These are phyloP conservation scores for Theileria sp. DNA, from an alignment of 169 alveolate genomes.

Conservation along the genomic window DNA sequence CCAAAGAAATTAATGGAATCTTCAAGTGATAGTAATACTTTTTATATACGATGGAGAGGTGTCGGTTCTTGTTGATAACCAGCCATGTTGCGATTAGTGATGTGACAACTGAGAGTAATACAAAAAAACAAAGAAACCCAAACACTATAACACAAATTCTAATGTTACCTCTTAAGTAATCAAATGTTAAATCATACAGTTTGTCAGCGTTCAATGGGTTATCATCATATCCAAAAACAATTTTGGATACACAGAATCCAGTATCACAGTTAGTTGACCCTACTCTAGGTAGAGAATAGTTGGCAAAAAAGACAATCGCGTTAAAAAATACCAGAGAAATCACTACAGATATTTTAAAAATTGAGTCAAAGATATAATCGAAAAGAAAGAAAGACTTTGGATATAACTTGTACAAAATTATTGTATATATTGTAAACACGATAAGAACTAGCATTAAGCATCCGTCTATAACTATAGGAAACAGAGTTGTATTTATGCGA, in stretches of 20 bases:
- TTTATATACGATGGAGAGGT: constrained; percentile 5
- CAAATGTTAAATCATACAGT: neutral
- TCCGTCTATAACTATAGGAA: neutral
- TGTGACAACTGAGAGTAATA: constrained; percentile 3
- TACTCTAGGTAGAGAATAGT: constrained; percentile 26
- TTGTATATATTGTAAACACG: constrained; percentile 20
- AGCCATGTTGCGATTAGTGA: constrained; percentile 14
- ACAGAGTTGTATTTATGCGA: constrained; percentile 8
- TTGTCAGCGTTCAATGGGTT: neutral
- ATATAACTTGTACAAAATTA: constrained; percentile 14
- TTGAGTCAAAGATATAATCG: constrained; percentile 28
- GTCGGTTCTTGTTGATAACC: constrained; percentile 14
- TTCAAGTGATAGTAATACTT: constrained; percentile 18
- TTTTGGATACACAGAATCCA: constrained; percentile 26
- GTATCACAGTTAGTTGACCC: neutral
- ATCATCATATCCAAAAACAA: constrained; percentile 29
- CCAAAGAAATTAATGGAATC: constrained; percentile 8
- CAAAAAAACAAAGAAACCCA: constrained; percentile 23
- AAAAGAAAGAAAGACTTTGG: constrained; percentile 16
- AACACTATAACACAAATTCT: neutral
- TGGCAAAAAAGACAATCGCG: constrained; percentile 6
- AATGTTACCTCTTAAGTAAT: neutral
- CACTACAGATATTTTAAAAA: constrained; percentile 17
- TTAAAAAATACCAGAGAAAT: constrained; percentile 21
- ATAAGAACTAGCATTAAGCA: constrained; percentile 12